Base-by-base conservation (phyloP, 306 rosid genomes). In the Canavalia gladiata region DNA sequence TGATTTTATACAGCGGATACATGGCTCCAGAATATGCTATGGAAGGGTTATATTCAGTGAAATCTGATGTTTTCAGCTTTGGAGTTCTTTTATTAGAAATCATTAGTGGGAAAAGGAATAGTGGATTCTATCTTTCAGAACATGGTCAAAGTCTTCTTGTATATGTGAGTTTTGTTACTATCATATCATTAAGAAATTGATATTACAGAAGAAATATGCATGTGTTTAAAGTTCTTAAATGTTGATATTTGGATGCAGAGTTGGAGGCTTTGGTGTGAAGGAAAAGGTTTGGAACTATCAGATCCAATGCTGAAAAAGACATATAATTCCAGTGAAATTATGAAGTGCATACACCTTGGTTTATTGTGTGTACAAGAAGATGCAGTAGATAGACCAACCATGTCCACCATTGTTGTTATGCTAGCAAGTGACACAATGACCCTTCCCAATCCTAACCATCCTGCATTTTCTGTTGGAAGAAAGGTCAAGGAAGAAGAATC, bases 351-450 rank as follows among this genome's bases (percentile, higher is more conserved):
- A 65, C 88, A 86, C 3, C 82, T 91, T 46, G 89, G 89, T 52
- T 85, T 91, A 55, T 74, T 90, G 45, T 88, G 94, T 63, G 91
- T 86, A 4, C 90, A 91, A 11, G 87, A 88, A 64, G 91, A 89
- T 51, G 90, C 88, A 50, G 63, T 6, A 2, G 87, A 87, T 29
- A 76, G 91, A 55, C 92, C 91, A 68, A 81, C 91, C 11, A 91
- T 86, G 89, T 85, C 92, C 8, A 34, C 35, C 0, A 81, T 89
- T 41, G 86, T 88, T 13, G 87, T 77, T 5, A 85, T 81, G 82
- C 33, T 90, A 6, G 87, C 84, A 62, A 85, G 87, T 65, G 86
- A 83, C 30, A 72, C 79, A 67, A 62, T 49, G 37, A 2, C 43
- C 37, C 91, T 90, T 73, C 89, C 92, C 0, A 66, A 49, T 0